A percentile compares a stretch with the other conserved stretches of the same genome.
Evolutionary conservation across 1,284 basidiomycete genomes (phyloP).

Genomic region (Cryptococcus sp.): DNA sequence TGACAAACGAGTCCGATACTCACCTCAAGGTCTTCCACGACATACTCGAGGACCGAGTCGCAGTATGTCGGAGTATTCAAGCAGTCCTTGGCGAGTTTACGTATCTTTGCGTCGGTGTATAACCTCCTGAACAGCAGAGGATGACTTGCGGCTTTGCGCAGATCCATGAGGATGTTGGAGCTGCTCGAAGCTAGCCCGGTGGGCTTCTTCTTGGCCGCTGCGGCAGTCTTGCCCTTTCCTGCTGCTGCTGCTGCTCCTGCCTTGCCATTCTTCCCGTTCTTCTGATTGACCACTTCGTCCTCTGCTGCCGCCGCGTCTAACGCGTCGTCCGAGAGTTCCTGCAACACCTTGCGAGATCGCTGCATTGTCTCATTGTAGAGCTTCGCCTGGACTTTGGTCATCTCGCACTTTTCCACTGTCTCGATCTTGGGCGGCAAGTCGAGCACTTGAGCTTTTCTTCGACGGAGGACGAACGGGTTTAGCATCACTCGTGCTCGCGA

Average conservation of each 20-base stretch:
- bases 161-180: conserved; percentile 85
- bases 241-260: conserved; percentile 40
- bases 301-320: conserved; percentile 42
- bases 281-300: conserved; percentile 44
- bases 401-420: conserved; percentile 89
- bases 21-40: conserved; percentile 82
- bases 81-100: conserved; percentile 74
- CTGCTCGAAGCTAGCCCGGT: conserved; percentile 30
- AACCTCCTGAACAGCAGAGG: conserved; percentile 89
- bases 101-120: conserved; percentile 77
- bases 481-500: conserved; percentile 98
- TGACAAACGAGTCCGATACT: conserved; percentile 8
- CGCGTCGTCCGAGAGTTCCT: conserved; percentile 67
- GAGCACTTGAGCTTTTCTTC: conserved; percentile 92
- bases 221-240: conserved; percentile 62
- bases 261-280: conserved; percentile 64
- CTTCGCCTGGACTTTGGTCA: conserved; percentile 78
- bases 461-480: conserved; percentile 94
- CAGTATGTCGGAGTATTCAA: conserved; percentile 85
- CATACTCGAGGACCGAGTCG: conserved; percentile 73
- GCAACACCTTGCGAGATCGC: conserved; percentile 70
- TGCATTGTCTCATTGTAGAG: conserved; percentile 85
- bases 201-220: conserved; percentile 12
- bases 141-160: conserved; percentile 93
- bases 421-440: conserved; percentile 89